Evolutionary conservation across 2,329 filamentous ascomycete genomes (phyloP), one percentile per base, ranked within the genome.

Genomic region (Ophiostoma sp.): DNA sequence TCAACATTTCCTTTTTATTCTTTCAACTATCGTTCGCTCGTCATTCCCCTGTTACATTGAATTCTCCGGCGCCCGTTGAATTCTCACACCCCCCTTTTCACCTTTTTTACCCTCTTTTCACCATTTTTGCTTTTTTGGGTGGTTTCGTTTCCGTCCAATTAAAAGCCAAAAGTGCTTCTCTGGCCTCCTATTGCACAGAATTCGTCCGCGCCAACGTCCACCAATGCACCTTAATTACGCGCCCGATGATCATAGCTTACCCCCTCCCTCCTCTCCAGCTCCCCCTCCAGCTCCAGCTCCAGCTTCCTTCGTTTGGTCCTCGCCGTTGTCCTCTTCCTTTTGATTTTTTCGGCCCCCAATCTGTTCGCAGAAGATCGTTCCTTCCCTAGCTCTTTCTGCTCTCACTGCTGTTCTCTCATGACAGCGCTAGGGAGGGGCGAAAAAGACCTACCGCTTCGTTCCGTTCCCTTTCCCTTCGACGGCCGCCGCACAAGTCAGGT

Each of bases 181-280:
- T 82, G 80, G 78, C 80, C 78, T 85, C 82, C 81, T 81, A 87
- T 87, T 87, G 85, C 83, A 82, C 82, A 78, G 83, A 71, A 68
- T 36, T 28, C 52, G n/a, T 55, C 63, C 48, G 64, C 70, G 55
- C 79, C 78, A 77, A 81, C 79, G 81, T 81, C 85, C 85, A 87
- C 80, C 83, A 81, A 81, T 80, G 82, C 82, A 81, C 81, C 81
- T 82, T 81, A 79, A 82, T 85, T 71, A 73, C 61, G 72, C 72
- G 72, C 72, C 72, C 59, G 69, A 52, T 73, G 50, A 71, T 69
- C 69, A 68, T 33, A 39, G n/a, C 25, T 42, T 48, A 33, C 48
- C 59, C 12, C 22, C 31, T n/a, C n/a, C n/a, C n/a, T 15, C n/a
- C 61, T 31, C 42, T 31, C 33, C 52, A 17, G 9, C 52, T 22